Percentiles rank a stretch among this genome's conserved stretches.
These are phyloP conservation scores for Chamaenerion angustifolium DNA, from an alignment of 345 rosid species.

Conservation along the genomic window DNA sequence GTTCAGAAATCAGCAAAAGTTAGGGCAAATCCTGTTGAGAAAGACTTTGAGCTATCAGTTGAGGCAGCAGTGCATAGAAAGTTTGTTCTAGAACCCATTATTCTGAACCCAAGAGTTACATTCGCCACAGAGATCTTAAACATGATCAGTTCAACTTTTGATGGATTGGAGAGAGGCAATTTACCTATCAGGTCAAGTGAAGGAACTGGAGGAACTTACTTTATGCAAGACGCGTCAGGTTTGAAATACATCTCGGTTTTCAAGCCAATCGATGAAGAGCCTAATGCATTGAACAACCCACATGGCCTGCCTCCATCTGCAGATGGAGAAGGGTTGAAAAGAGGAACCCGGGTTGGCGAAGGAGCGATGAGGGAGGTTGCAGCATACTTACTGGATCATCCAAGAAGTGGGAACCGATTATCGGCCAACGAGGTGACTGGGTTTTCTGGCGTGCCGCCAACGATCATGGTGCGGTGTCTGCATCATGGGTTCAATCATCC, in stretches of 20 bases:
- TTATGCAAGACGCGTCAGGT: conserved; percentile 60
- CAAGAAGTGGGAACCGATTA: conserved; percentile 37
- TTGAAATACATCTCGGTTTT: conserved; percentile 50
- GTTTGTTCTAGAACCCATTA: conserved; percentile 40
- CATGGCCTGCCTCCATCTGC: conserved; percentile 46
- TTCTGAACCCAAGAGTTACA: conserved; percentile 31
- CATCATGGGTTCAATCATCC: conserved; percentile 64
- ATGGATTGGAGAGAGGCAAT: conserved; percentile 50
- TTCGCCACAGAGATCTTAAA: conserved; percentile 34
- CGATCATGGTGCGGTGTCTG: conserved; percentile 53
- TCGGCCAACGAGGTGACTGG: conserved; percentile 45
- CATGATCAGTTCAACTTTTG: conserved; percentile 43
- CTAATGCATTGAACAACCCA: conserved; percentile 81
- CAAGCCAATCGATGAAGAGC: conserved; percentile 91
- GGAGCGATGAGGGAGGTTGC: conserved; percentile 89
- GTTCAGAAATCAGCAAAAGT: conserved; percentile 59
- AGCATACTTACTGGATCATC: conserved; percentile 79
- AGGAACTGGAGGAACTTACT: conserved; percentile 79
- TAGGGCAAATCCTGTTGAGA: conserved; percentile 43
- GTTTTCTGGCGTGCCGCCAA: conserved; percentile 86
- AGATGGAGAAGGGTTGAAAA: conserved; percentile 77
- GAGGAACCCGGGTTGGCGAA: conserved; percentile 78
- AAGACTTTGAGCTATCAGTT: conserved; percentile 36
- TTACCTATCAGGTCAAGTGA: conserved; percentile 58
- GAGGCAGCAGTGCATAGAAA: conserved; percentile 20